Percentiles rank a stretch among this genome's conserved stretches.
phyloP scores from a whole-genome alignment of 1,284 basidiomycete species.

The Marasmius oreades region DNA sequence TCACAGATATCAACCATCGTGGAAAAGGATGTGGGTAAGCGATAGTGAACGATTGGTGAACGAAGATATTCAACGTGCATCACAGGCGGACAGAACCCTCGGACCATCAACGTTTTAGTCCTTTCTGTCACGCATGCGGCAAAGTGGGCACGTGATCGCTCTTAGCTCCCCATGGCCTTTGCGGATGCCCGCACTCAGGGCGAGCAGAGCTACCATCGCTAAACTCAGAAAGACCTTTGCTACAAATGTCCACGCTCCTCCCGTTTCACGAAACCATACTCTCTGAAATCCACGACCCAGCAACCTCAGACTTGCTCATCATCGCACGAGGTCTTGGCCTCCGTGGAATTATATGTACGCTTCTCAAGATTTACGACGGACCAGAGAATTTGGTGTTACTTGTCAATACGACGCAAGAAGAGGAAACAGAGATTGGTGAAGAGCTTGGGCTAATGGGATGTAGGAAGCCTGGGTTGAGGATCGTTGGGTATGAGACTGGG shows the following conservation, averaged over 20 bases:
- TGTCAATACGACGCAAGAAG: slow-evolving; percentile 85
- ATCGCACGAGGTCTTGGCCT: slow-evolving; percentile 87
- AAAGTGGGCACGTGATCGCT: no score
- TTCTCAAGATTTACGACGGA: slow-evolving; percentile 91
- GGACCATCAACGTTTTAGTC: no score
- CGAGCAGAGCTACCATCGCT: no score
- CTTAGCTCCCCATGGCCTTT: no score
- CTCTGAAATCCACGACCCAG: slow-evolving; percentile 70
- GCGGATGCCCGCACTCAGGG: no score
- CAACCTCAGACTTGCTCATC: slow-evolving; percentile 79
- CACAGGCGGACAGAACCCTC: no score
- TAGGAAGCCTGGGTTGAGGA: slow-evolving; percentile 79
- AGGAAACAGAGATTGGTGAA: slow-evolving; percentile 89
- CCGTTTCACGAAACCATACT: slow-evolving; percentile 66
- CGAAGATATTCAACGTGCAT: no score
- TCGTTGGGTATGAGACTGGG: slow-evolving; percentile 82
- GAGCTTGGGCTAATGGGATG: slow-evolving; percentile 92
- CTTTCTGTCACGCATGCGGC: no score
- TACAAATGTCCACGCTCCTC: slow-evolving; percentile 49
- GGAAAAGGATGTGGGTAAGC: no score
- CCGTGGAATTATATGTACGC: slow-evolving; percentile 76
- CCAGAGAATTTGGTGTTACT: slow-evolving; percentile 82
- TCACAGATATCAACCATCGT: no score
- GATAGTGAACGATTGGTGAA: no score
- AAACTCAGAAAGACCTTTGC: no score